phyloP scores from a whole-genome alignment of 495 filamentous ascomycete species.

The Acidiella bohemica region DNA sequence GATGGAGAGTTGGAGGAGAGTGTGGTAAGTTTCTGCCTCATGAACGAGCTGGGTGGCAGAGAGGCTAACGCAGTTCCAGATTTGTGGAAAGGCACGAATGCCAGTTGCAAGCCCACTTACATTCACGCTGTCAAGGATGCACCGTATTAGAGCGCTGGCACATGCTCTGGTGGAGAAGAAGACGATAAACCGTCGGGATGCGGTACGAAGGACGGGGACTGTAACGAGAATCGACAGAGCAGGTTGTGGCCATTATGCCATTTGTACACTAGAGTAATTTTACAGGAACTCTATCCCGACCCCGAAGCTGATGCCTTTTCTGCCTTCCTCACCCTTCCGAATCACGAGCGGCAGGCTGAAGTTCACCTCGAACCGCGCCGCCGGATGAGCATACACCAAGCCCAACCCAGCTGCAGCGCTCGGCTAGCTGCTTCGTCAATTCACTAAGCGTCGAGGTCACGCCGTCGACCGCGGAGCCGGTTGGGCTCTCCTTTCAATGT shows the following conservation, averaged over 20 bases:
- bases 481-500: no score
- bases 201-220: no score
- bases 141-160: no score
- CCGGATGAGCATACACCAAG: slow-evolving; percentile 82
- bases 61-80: slow-evolving; percentile 9
- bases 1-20: slow-evolving; percentile 12
- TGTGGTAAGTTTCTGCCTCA: slow-evolving; percentile 13
- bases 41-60: not conserved
- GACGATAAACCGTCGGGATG: no score
- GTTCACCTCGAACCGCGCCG: slow-evolving; percentile 88
- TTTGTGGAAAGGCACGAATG: slow-evolving; percentile 21
- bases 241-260: no score
- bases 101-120: slow-evolving; percentile 19
- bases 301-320: slow-evolving; percentile 86
- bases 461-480: slow-evolving; percentile 40
- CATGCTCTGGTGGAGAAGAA: no score
- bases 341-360: slow-evolving; percentile 77
- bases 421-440: slow-evolving; percentile 58
- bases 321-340: slow-evolving; percentile 65
- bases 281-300: slow-evolving; percentile 91
- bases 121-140: slow-evolving; percentile 21
- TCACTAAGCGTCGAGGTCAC: slow-evolving; percentile 44
- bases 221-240: no score
- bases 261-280: no score
- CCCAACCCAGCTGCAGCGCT: slow-evolving; percentile 80